phyloP scores from a whole-genome alignment of 345 rosid species.

The Eucalyptus virginea region DNA sequence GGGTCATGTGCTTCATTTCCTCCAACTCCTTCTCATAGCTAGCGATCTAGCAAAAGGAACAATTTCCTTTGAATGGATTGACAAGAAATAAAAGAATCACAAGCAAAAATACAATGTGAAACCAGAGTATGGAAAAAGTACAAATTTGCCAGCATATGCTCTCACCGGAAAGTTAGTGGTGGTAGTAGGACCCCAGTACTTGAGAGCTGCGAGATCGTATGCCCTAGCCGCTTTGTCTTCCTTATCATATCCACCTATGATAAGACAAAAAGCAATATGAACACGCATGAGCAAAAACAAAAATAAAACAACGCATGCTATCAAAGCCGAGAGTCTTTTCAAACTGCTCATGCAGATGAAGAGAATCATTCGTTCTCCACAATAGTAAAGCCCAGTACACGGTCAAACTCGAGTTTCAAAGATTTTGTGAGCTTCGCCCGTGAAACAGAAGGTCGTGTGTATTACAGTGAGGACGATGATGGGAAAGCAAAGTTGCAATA shows the following conservation, averaged over 20 bases:
- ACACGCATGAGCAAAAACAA: not conserved
- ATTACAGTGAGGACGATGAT: not conserved
- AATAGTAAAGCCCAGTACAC: not conserved
- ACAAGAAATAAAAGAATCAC: not conserved
- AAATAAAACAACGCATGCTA: not conserved
- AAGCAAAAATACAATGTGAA: not conserved
- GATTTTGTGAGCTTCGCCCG: not conserved
- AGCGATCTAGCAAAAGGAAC: slow-evolving; percentile 23
- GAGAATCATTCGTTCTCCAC: not conserved
- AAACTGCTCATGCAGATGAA: not conserved
- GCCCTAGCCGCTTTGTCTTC: slow-evolving; percentile 96
- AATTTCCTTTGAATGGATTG: not conserved
- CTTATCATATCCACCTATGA: slow-evolving; percentile 84
- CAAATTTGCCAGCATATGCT: not conserved
- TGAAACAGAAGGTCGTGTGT: not conserved
- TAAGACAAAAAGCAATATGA: not conserved
- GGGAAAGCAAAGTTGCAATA: not conserved
- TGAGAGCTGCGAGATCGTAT: slow-evolving; percentile 95
- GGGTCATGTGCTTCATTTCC: slow-evolving; percentile 89
- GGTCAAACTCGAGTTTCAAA: not conserved
- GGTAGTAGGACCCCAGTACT: slow-evolving; percentile 95
- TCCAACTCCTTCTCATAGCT: slow-evolving; percentile 77
- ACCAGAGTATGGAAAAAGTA: not conserved
- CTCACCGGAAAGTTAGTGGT: slow-evolving; percentile 83
- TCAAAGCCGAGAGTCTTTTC: not conserved